Evolutionary conservation across 225 moss, liverwort and hornwort genomes (phyloP).

Genomic region (Pseudoscleropodium purum): DNA sequence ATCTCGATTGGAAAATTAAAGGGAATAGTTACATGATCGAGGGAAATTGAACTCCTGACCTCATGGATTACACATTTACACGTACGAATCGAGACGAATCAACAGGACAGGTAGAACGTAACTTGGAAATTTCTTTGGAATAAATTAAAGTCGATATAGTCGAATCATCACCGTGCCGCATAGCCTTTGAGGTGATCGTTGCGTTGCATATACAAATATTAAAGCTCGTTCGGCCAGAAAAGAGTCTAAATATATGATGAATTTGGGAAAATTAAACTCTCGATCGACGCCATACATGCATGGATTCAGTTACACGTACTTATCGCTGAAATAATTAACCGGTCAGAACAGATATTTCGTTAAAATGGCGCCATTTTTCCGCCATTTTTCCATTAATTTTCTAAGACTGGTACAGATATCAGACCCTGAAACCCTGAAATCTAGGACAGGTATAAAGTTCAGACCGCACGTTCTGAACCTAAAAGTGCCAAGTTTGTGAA

Average conservation of each 20-base stretch:
- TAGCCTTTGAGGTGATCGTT: not conserved
- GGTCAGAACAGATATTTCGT: too few species aligned
- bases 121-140: not conserved
- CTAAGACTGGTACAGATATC: too few species aligned
- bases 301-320: not conserved
- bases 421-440: too few species aligned
- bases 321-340: not conserved
- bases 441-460: too few species aligned
- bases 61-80: not conserved
- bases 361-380: too few species aligned
- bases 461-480: too few species aligned
- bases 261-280: not conserved
- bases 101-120: not conserved
- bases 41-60: not conserved
- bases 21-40: not conserved
- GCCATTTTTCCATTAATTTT: too few species aligned
- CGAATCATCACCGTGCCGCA: not conserved
- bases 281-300: not conserved
- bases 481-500: too few species aligned
- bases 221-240: not conserved
- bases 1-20: not conserved
- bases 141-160: not conserved
- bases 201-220: not conserved
- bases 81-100: not conserved
- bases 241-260: not conserved